A percentile compares a stretch with the other conserved stretches of the same genome.
phyloP scores from a whole-genome alignment of 2,329 filamentous ascomycete genomes.

The Exophiala aquamarina region DNA sequence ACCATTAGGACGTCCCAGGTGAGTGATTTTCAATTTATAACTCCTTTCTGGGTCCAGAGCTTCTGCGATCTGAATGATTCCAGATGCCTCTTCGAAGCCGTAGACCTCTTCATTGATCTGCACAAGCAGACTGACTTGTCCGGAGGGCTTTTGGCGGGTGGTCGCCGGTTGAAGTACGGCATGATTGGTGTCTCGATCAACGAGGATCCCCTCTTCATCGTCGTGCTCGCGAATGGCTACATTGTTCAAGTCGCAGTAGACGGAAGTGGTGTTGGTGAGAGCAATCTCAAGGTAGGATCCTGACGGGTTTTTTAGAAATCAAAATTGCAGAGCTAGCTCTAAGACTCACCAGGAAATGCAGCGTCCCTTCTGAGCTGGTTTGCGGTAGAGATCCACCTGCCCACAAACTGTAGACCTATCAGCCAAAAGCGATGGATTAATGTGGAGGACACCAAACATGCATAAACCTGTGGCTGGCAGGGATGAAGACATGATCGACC shows the following conservation, averaged over 20 bases:
- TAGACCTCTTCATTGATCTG: constrained; percentile 6
- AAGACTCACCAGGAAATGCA: constrained; percentile 14
- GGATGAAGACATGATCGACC: background rate
- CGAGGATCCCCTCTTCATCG: too few species aligned
- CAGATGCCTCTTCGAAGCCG: constrained; percentile 4
- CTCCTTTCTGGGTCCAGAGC: constrained; percentile 22
- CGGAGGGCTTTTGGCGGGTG: background rate
- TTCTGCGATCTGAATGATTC: constrained; percentile 23
- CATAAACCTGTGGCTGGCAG: background rate
- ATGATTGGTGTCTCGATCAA: too few species aligned
- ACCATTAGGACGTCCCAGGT: constrained; percentile 9
- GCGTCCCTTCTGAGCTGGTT: constrained; percentile 14
- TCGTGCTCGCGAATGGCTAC: background rate
- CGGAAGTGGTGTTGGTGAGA: constrained; percentile 15
- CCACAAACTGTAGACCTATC: constrained; percentile 13
- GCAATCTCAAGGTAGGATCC: constrained; percentile 20
- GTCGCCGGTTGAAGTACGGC: constrained; percentile 1
- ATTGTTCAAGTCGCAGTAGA: constrained; percentile 16
- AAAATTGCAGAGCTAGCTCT: background rate
- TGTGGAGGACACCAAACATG: background rate
- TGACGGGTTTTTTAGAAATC: constrained; percentile 7
- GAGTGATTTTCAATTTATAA: constrained; percentile 28
- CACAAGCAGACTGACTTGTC: constrained; percentile 11
- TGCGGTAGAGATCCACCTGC: constrained; percentile 16
- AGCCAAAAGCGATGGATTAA: background rate